A percentile compares a stretch with the other conserved stretches of the same genome.
phyloP scores from a whole-genome alignment of 2,329 filamentous ascomycete species.

The Penicillium digitatum region DNA sequence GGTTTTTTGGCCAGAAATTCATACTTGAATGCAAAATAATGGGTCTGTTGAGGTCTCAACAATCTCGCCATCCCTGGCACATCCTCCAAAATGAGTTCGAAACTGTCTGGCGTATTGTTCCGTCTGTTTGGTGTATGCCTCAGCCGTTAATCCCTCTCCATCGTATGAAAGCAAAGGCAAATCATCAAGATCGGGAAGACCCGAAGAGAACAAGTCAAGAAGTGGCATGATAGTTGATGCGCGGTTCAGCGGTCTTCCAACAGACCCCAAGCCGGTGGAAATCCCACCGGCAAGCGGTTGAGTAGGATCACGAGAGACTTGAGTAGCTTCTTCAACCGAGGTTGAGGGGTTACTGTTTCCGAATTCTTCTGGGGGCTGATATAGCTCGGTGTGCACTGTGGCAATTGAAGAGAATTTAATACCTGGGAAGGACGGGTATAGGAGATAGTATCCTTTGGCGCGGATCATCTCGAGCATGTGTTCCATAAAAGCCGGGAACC shows the following conservation, averaged over 20 bases:
- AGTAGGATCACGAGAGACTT: constrained; percentile 15
- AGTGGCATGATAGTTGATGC: constrained; percentile 48
- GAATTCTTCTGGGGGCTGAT: constrained; percentile 66
- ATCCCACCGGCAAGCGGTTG: constrained; percentile 17
- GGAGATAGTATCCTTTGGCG: constrained; percentile 69
- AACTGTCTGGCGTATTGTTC: constrained; percentile 57
- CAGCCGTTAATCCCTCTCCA: constrained; percentile 46
- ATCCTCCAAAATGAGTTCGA: constrained; percentile 64
- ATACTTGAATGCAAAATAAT: constrained; percentile 62
- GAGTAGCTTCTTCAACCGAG: neutral
- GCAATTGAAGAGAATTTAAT: constrained; percentile 55
- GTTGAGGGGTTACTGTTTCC: constrained; percentile 6
- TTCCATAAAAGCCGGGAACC: constrained; percentile 72
- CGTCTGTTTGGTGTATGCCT: constrained; percentile 43
- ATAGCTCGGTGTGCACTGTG: constrained; percentile 74
- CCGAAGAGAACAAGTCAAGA: constrained; percentile 45
- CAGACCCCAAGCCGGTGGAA: constrained; percentile 7
- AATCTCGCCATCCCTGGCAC: constrained; percentile 42
- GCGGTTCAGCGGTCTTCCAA: constrained; percentile 31
- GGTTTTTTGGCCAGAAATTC: neutral
- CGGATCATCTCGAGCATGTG: constrained; percentile 72
- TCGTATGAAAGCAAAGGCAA: constrained; percentile 62
- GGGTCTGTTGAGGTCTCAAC: constrained; percentile 52
- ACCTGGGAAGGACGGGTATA: constrained; percentile 65
- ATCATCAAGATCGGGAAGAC: constrained; percentile 47